phyloP scores from a whole-genome alignment of 495 filamentous ascomycete genomes.

The Xylaria nigripes region DNA sequence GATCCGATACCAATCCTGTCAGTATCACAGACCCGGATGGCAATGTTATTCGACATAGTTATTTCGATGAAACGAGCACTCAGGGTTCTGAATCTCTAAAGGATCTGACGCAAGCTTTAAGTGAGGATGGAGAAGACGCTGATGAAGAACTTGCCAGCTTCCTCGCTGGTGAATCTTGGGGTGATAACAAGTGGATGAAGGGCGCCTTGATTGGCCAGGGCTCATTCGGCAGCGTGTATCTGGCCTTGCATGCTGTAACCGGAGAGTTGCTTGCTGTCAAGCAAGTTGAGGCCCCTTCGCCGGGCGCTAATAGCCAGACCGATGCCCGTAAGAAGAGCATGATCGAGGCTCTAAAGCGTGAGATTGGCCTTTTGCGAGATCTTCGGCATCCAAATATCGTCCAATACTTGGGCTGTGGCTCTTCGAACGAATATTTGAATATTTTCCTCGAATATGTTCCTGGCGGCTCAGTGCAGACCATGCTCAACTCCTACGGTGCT shows the following conservation, averaged over 20 bases:
- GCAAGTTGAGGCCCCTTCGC: slow-evolving; percentile 88
- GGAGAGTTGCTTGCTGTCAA: slow-evolving; percentile 98
- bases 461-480: slow-evolving; percentile 91
- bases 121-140: slow-evolving; percentile 82
- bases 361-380: slow-evolving; percentile 89
- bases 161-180: slow-evolving; percentile 85
- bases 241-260: slow-evolving; percentile 94
- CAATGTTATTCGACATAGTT: slow-evolving; percentile 58
- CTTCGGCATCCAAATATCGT: slow-evolving; percentile 96
- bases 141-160: slow-evolving; percentile 72
- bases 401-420: slow-evolving; percentile 90
- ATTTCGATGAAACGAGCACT: slow-evolving; percentile 74
- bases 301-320: slow-evolving; percentile 64
- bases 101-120: slow-evolving; percentile 55
- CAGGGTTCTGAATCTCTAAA: slow-evolving; percentile 48
- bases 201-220: slow-evolving; percentile 94
- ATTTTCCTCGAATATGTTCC: slow-evolving; percentile 99
- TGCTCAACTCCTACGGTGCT: slow-evolving; percentile 96
- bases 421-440: slow-evolving; percentile 86
- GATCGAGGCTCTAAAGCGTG: slow-evolving; percentile 92
- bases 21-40: slow-evolving; percentile 68
- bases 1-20: slow-evolving; percentile 55
- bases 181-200: slow-evolving; percentile 98
- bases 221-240: slow-evolving; percentile 92
- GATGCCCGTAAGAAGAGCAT: slow-evolving; percentile 94